These are phyloP conservation scores for Mitragyna speciosa DNA, from an alignment of 257 asterid species.

Conservation along the genomic window DNA sequence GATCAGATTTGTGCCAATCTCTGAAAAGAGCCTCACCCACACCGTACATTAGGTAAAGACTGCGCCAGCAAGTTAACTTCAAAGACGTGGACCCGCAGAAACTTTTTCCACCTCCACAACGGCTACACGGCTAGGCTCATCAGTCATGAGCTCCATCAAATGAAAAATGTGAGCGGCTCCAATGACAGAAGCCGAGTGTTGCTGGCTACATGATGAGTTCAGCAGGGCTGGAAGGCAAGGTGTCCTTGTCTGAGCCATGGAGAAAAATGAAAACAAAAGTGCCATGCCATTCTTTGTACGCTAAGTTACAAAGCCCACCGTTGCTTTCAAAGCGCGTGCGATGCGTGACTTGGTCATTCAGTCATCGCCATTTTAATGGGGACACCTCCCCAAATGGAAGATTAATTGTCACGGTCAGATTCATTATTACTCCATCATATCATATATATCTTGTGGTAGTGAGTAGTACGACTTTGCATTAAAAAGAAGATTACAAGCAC, in stretches of 20 bases:
- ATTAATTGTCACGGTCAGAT: conserved; percentile 23
- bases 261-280: not conserved
- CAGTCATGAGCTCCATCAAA: not conserved
- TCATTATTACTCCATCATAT: not conserved
- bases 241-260: conserved; percentile 23
- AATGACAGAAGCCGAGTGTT: not conserved
- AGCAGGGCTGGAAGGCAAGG: conserved; percentile 26
- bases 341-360: conserved; percentile 22
- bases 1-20: no score
- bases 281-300: conserved; percentile 36
- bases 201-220: not conserved
- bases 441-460: not conserved
- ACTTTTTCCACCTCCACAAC: not conserved
- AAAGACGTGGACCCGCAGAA: not conserved
- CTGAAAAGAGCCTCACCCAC: no score
- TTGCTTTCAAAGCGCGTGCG: conserved; percentile 38
- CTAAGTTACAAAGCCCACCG: conserved; percentile 29
- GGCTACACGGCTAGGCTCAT: not conserved
- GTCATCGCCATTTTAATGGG: conserved; percentile 15
- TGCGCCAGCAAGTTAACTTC: not conserved
- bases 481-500: not conserved
- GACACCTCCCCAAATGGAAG: conserved; percentile 26
- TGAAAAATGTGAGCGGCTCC: not conserved
- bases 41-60: no score
- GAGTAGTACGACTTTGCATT: not conserved